Evolutionary conservation across 2,329 filamentous ascomycete genomes (phyloP).

Genomic region (Colletotrichum sp.): DNA sequence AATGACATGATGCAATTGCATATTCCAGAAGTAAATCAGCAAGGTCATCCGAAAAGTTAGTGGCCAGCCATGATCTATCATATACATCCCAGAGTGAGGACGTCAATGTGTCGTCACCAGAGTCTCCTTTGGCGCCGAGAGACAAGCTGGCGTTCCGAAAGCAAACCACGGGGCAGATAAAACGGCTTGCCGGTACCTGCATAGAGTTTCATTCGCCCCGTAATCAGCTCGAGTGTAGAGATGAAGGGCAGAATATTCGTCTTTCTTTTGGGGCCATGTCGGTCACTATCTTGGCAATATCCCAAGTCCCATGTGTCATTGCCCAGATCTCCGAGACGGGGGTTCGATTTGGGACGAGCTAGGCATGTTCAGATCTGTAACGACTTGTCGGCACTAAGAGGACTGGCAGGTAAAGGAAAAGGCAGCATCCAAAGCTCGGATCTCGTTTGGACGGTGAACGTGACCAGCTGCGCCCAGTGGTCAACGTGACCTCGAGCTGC

Average conservation of each 20-base stretch:
- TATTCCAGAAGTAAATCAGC: not conserved
- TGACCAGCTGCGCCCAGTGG: constrained; percentile 9
- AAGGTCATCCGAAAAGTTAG: not conserved
- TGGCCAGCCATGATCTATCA: not conserved
- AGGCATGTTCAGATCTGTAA: not conserved
- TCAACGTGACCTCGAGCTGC: constrained; percentile 11
- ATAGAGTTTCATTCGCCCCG: not conserved
- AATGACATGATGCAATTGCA: not conserved
- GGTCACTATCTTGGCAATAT: not conserved
- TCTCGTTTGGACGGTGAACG: not conserved
- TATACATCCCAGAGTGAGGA: not conserved
- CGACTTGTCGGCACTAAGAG: not conserved
- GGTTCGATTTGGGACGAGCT: not conserved
- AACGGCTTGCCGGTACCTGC: not conserved
- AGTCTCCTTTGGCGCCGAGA: not conserved
- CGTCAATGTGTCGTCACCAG: not conserved
- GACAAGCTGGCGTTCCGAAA: not conserved
- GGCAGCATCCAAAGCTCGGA: not conserved
- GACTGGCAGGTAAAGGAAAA: not conserved
- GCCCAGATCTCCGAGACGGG: not conserved
- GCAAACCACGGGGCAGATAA: not conserved
- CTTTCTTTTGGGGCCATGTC: not conserved
- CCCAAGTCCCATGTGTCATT: not conserved
- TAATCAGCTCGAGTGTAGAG: not conserved
- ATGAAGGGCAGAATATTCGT: not conserved